A percentile compares a stretch with the other conserved stretches of the same genome.
Conservation (phyloP, 257 asterid species). For the Avicennia marina region DNA sequence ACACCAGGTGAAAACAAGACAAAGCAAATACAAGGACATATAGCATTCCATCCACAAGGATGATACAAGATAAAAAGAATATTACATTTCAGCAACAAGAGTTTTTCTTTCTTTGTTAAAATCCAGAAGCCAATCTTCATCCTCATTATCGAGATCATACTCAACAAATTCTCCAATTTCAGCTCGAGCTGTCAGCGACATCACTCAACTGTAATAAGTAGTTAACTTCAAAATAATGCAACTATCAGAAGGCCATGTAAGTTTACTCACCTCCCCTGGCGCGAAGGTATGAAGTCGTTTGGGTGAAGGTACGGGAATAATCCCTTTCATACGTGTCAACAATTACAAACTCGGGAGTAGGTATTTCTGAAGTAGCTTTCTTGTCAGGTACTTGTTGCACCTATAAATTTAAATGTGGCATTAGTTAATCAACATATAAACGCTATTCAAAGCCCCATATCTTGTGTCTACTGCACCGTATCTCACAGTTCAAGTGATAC, state of each 20-base stretch:
- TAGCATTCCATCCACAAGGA: constrained; percentile 9
- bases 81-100: constrained; percentile 76
- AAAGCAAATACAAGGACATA: too few species aligned
- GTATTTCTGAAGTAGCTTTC: constrained; percentile 84
- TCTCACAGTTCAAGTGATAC: too few species aligned
- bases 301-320: constrained; percentile 81
- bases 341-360: constrained; percentile 84
- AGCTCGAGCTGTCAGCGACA: constrained; percentile 69
- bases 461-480: too few species aligned
- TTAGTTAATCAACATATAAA: background rate
- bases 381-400: constrained; percentile 61
- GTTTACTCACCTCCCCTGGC: constrained; percentile 83
- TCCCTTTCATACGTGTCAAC: constrained; percentile 98
- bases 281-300: constrained; percentile 84
- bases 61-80: constrained; percentile 17
- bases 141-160: constrained; percentile 98
- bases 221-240: constrained; percentile 7
- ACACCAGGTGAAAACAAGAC: too few species aligned
- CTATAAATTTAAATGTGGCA: constrained; percentile 22
- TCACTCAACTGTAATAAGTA: constrained; percentile 14
- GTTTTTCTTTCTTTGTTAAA: constrained; percentile 67
- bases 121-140: constrained; percentile 93
- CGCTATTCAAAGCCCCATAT: too few species aligned
- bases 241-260: too few species aligned
- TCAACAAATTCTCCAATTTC: constrained; percentile 98